These are phyloP conservation scores for Termitomyces sp. DNA, from an alignment of 1,284 basidiomycete species.

Conservation along the genomic window DNA sequence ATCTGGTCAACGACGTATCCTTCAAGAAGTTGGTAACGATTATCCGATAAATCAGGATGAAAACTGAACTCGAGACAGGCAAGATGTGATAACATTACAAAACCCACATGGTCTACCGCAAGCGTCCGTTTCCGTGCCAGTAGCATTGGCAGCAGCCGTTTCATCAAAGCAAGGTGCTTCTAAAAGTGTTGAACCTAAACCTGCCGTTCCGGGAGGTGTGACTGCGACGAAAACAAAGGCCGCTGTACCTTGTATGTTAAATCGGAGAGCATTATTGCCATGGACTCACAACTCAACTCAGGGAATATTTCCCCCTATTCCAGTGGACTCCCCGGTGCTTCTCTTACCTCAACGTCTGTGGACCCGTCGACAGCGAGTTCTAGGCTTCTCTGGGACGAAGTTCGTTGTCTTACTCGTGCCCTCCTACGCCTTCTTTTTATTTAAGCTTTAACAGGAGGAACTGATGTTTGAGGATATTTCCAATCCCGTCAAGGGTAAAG, in stretches of 20 bases:
- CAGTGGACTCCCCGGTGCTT: slow-evolving; percentile 87
- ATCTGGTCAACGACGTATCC: slow-evolving; percentile 80
- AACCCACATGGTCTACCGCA: slow-evolving; percentile 74
- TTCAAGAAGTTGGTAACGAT: slow-evolving; percentile 66
- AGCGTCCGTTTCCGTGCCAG: slow-evolving; percentile 41
- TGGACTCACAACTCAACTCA: slow-evolving; percentile 23
- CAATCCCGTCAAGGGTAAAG: slow-evolving; percentile 71
- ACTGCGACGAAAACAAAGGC: slow-evolving; percentile 49
- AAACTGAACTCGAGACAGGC: slow-evolving; percentile 35
- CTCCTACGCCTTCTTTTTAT: neutral
- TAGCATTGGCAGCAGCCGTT: slow-evolving; percentile 24
- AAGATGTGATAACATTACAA: slow-evolving; percentile 90
- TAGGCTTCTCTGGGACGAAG: slow-evolving; percentile 87
- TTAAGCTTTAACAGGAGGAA: slow-evolving; percentile 54
- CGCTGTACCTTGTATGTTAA: slow-evolving; percentile 56
- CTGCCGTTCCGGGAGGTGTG: slow-evolving; percentile 18
- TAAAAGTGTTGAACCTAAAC: slow-evolving; percentile 17
- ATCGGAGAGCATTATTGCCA: neutral
- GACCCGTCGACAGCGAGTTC: slow-evolving; percentile 76
- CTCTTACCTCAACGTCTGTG: slow-evolving; percentile 88
- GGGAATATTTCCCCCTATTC: slow-evolving; percentile 93
- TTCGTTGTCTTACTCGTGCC: slow-evolving; percentile 22
- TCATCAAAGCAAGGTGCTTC: slow-evolving; percentile 29
- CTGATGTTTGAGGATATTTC: slow-evolving; percentile 89
- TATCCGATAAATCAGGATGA: slow-evolving; percentile 1